Conservation (phyloP, 1,139 yeast genomes). For the Geotrichum aggregatum region DNA sequence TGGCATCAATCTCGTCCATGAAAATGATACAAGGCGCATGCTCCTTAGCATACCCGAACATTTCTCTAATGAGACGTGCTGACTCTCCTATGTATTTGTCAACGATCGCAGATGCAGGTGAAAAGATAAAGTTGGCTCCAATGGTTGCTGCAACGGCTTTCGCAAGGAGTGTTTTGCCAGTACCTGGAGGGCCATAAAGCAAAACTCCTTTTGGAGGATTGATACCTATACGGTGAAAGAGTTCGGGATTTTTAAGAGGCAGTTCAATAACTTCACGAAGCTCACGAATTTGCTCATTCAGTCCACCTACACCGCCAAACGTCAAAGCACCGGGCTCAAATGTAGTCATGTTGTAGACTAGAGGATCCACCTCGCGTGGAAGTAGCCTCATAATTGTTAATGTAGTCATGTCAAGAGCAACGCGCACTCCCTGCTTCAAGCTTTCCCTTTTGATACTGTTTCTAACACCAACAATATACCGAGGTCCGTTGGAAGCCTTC, state of each 20-base stretch:
- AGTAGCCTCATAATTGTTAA: conserved; percentile 94
- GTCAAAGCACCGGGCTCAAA: conserved; percentile 96
- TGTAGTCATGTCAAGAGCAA: conserved; percentile 95
- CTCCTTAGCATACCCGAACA: conserved; percentile 97
- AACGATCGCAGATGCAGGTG: conserved; percentile 97
- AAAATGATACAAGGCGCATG: conserved; percentile 98
- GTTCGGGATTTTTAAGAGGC: conserved; percentile 95
- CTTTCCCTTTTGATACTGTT: conserved; percentile 81
- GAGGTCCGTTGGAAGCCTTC: conserved; percentile 95
- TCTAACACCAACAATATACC: conserved; percentile 96
- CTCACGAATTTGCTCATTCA: conserved; percentile 92
- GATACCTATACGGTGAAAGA: conserved; percentile 92
- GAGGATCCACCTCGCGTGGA: conserved; percentile 97
- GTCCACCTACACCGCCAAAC: conserved; percentile 94
- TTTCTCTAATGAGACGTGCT: conserved; percentile 93
- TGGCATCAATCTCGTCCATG: conserved; percentile 99
- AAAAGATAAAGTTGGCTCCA: conserved; percentile 95
- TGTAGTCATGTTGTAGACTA: conserved; percentile 97
- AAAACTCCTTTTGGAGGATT: conserved; percentile 97
- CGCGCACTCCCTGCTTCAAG: conserved; percentile 91
- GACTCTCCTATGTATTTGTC: conserved; percentile 98
- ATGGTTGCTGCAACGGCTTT: conserved; percentile 98
- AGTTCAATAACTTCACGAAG: conserved; percentile 95
- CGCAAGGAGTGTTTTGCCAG: conserved; percentile 93
- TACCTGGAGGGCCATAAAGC: conserved; percentile 98